phyloP scores from a whole-genome alignment of 2,329 filamentous ascomycete genomes.

The Plenodomus tracheiphilus region DNA sequence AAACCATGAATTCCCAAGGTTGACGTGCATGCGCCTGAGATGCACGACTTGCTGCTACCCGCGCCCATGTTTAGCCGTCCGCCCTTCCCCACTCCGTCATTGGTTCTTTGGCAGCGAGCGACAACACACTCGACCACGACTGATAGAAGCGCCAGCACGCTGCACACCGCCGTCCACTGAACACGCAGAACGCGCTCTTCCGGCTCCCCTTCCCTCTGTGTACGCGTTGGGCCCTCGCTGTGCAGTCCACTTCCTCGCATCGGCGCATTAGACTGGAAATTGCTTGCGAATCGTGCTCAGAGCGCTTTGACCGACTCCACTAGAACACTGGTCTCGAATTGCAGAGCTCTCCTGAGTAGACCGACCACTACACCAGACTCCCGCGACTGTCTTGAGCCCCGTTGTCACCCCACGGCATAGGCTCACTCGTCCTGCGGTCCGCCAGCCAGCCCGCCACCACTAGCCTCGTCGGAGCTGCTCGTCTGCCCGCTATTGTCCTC shows the following conservation, averaged over 20 bases:
- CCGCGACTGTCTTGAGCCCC: neutral
- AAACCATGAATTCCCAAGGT: neutral
- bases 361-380: conserved; percentile 2
- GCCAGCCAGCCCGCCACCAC: conserved; percentile 6
- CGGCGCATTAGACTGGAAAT: conserved; percentile 26
- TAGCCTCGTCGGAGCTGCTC: conserved; percentile 19
- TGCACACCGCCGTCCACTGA: conserved; percentile 25
- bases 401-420: neutral
- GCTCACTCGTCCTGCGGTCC: conserved; percentile 1
- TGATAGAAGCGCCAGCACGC: conserved; percentile 28
- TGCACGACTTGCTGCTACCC: conserved; percentile 11
- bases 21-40: conserved; percentile 11
- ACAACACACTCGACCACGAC: conserved; percentile 28
- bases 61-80: conserved; percentile 21
- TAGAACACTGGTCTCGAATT: neutral
- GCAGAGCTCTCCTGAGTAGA: neutral
- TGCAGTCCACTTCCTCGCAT: conserved; percentile 19
- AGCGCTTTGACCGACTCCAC: conserved; percentile 39
- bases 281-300: conserved; percentile 20
- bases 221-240: conserved; percentile 24
- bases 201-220: conserved; percentile 8
- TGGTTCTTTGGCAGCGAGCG: conserved; percentile 23
- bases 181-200: conserved; percentile 19
- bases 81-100: conserved; percentile 33
- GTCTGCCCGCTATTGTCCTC: conserved; percentile 11